Conservation (phyloP, 768 basidiomycete species). For the Rhodocollybia butyracea region DNA sequence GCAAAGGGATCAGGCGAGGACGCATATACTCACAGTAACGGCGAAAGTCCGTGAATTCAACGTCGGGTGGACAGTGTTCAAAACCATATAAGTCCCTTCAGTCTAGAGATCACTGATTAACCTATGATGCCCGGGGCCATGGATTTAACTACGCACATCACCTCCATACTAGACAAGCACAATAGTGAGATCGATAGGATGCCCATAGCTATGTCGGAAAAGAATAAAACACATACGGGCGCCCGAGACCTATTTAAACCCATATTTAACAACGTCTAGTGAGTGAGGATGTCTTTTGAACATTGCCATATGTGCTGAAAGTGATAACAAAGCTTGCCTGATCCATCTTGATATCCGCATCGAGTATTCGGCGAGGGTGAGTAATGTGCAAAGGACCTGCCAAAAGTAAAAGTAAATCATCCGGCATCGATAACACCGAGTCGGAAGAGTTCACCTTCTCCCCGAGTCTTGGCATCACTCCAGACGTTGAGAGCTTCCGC, state of each 20-base stretch:
- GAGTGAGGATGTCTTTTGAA: background rate
- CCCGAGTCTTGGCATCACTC: background rate
- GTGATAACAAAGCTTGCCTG: constrained; percentile 4
- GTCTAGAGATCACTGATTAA: background rate
- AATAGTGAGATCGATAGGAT: background rate
- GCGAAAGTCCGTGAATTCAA: constrained; percentile 26
- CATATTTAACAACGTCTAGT: constrained; percentile 11
- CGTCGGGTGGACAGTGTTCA: constrained; percentile 16
- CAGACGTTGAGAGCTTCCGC: background rate
- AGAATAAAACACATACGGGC: constrained; percentile 7
- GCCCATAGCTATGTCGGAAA: background rate
- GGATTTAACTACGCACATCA: background rate
- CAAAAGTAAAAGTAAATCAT: background rate
- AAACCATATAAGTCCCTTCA: background rate
- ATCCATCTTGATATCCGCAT: constrained; percentile 7
- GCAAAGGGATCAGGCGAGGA: background rate
- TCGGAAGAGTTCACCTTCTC: background rate
- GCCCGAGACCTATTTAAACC: constrained; percentile 6
- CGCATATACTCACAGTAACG: constrained; percentile 22
- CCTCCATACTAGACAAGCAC: background rate
- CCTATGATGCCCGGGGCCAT: background rate
- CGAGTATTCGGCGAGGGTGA: constrained; percentile 10
- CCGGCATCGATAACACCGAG: no score
- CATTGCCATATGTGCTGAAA: background rate
- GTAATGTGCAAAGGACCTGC: constrained; percentile 12